Base-by-base conservation (phyloP, 805 yeast genomes). In the Lipomyces mesembrius region DNA sequence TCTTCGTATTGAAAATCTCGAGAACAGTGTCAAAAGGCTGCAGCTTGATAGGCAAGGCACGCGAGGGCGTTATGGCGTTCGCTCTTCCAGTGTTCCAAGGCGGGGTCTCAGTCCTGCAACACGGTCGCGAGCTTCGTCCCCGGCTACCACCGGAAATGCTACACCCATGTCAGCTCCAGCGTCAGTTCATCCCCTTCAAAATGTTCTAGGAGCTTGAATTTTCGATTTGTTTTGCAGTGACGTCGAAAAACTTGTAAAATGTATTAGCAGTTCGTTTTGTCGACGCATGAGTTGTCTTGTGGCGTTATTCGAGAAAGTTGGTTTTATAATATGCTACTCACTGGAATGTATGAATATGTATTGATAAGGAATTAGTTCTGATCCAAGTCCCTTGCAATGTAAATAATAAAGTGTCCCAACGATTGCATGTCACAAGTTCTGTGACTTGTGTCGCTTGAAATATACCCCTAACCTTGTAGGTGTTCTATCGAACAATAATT, bases 21-120 rank as follows among this genome's bases (percentile, higher is more conserved):
- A 77, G 57, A 78, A 77, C 61, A 78, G 76, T n/a, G 65, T 78
- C 4, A 61, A 69, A 32, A 35, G 68, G 29, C 57, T 70, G 39
- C 74, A 69, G 27, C 63, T 51, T 37, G 74, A 72, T 14, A 37
- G 60, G 17, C 63, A 51, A 57, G 64, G 62, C 43, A 62, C 25
- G n/a, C 64, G 72, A 7, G 65, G 73, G 3, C 68, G 73, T n/a
- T 71, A 71, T 54, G 71, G 73, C 14, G 73, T 70, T 7, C 67
- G 73, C 17, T 67, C 71, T n/a, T 61, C 71, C 5, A 64, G 69
- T 37, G 63, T 65, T 27, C 71, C 72, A 25, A 59, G 72, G 20
- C 46, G 72, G 11, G 68, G 66, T n/a, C 51, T 60, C 43, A 69
- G 72, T 62, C 71, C 72, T 35, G 64, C 72, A 9, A 29, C 67